Base-by-base conservation (phyloP, 192 early-diverging fungal genomes). In the Backusella circina region DNA sequence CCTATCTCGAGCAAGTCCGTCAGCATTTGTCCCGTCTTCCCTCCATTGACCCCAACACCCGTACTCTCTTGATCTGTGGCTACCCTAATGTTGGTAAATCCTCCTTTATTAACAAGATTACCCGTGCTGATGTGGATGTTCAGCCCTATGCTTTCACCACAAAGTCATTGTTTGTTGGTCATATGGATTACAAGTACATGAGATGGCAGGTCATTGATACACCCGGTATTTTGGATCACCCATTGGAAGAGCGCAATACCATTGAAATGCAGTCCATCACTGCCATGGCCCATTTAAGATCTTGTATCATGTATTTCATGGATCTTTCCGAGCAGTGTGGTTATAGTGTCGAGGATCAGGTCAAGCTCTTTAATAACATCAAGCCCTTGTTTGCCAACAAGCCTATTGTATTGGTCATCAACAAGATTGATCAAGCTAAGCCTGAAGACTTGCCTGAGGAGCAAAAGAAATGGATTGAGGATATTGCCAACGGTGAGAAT, bases 261-360 rank as follows among this genome's bases (percentile, higher is more conserved):
- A 99, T 99, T 77, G 98, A 99, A 86, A 99, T 99, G 98, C 98
- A 99, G 88, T 98, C 96, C 68, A 96, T 99, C 79, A 99, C 98
- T 9, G 98, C 98, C 35, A 87, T 99, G 65, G 98, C 98, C 10
- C 98, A 99, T 82, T 84, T 99, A 85, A 91, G 97, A 73, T 92
- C 96, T 16, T 95, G 95, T 51, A 92, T 99, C 72, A 80, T 99
- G 80, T 99, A 93, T 91, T 99, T 99, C 83, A 92, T 98, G 75
- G 98, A 99, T 82, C 84, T 97, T 32, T 98, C 97, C 6, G 98
- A 97, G 81, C 94, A 97, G 82, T 99, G 98, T 86, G 98, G 98
- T 28, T 99, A 99, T 90, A 93, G 92, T 78, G 88, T 99, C 79
- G 87, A 81, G 37, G 95, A 98, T 57, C 98, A 99, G 84, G 84